phyloP scores from a whole-genome alignment of 495 filamentous ascomycete species.

The Penicillium silybi region DNA sequence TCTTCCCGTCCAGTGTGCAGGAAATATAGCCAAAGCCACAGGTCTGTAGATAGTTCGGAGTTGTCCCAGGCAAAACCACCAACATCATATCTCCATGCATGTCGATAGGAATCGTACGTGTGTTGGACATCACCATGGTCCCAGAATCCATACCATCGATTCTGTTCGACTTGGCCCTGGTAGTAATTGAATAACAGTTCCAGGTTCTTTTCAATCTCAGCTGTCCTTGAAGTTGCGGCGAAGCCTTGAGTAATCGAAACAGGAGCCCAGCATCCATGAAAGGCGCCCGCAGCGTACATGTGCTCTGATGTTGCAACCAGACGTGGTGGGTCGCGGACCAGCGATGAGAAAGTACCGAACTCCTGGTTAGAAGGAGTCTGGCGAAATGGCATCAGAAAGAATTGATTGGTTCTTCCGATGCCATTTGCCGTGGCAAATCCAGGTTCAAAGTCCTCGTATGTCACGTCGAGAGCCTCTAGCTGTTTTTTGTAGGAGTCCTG shows the following conservation, averaged over 20 bases:
- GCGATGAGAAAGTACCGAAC: constrained; percentile 24
- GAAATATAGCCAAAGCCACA: constrained; percentile 51
- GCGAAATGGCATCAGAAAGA: constrained; percentile 41
- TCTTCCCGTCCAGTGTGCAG: constrained; percentile 43
- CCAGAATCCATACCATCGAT: constrained; percentile 51
- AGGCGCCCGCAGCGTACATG: constrained; percentile 37
- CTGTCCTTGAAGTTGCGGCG: neutral
- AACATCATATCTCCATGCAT: constrained; percentile 50
- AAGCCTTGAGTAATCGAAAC: neutral
- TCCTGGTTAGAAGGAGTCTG: constrained; percentile 33
- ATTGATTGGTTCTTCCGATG: constrained; percentile 43
- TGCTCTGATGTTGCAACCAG: constrained; percentile 35
- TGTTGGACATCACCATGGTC: constrained; percentile 51
- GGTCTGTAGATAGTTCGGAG: constrained; percentile 49
- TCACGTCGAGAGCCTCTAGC: constrained; percentile 49
- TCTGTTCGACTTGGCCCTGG: constrained; percentile 39
- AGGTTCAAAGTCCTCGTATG: constrained; percentile 50
- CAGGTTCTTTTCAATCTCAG: constrained; percentile 35
- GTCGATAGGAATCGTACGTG: constrained; percentile 46
- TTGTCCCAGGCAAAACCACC: constrained; percentile 55
- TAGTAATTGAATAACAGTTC: constrained; percentile 44
- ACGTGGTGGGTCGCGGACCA: constrained; percentile 35
- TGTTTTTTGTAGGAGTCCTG: constrained; percentile 44
- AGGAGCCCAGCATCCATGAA: constrained; percentile 41
- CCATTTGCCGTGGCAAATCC: constrained; percentile 45